These are phyloP conservation scores for Nemophila menziesii DNA, from an alignment of 257 asterid genomes.

Conservation along the genomic window DNA sequence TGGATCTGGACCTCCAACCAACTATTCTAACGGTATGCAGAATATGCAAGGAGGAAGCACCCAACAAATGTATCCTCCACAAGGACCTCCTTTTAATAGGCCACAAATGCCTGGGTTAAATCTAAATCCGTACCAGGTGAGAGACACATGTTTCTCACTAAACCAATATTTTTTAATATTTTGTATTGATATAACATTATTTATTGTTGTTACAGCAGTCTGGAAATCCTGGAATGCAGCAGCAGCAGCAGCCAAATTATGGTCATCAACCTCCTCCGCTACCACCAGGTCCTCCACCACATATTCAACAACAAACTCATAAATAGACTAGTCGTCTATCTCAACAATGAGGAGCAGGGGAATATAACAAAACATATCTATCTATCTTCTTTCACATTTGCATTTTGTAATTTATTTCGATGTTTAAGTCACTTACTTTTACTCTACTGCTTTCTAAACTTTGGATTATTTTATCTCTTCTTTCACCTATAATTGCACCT, in stretches of 20 bases:
- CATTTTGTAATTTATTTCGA: not conserved
- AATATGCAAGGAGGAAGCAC: conserved; percentile 50
- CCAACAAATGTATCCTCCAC: conserved; percentile 79
- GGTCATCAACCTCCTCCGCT: conserved; percentile 62
- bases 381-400: not conserved
- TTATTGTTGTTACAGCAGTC: conserved; percentile 39
- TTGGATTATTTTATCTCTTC: no score
- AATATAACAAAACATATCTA: not conserved
- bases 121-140: conserved; percentile 83
- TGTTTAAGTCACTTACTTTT: not conserved
- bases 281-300: conserved; percentile 97
- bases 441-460: no score
- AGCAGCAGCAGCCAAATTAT: conserved; percentile 45
- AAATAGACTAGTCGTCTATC: conserved; percentile 17
- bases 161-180: not conserved
- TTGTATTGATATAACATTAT: not conserved
- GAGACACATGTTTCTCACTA: conserved; percentile 5
- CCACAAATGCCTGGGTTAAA: conserved; percentile 85
- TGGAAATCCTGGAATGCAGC: conserved; percentile 65
- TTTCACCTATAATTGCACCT: no score
- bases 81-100: conserved; percentile 61
- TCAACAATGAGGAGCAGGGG: not conserved
- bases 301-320: conserved; percentile 61
- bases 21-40: conserved; percentile 39
- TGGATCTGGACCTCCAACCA: conserved; percentile 66